Evolutionary conservation across 805 yeast species (phyloP), one percentile per base, ranked within the genome.

Genomic region (Ogataea saltuana): DNA sequence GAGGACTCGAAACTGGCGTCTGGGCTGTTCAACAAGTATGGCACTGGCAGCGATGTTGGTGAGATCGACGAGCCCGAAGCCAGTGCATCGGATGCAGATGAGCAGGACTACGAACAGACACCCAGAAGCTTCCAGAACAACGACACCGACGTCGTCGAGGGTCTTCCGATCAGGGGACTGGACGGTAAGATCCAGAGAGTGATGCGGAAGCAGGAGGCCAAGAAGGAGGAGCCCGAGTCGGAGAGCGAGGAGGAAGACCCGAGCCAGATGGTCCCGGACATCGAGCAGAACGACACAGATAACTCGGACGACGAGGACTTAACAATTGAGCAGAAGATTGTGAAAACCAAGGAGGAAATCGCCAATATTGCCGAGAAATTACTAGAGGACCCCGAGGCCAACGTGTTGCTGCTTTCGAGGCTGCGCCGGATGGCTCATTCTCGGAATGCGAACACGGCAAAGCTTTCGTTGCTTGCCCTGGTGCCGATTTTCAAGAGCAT

Each of bases 321-420:
- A 11, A 55, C 76, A 0, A 78, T 80, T 1, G 67, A 63, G 44
- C 85, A 85, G 59, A 72, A 71, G 42, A 68, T 87, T 19, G 53
- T 73, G 6, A 74, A 77, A 44, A 69, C 85, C 31, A 86, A 89
- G 56, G 97, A 89, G 65, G 87, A 85, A 42, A 77, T 93, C 31
- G 96, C 98, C 0, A 80, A 76, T 15, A 63, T 83, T 37, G 97
- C 95, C 1, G 85, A 87, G 29, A 75, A 76, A 31, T 66, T 91
- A 26, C 80, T 80, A 55, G 95, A 89, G 60, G 87, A 88, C 45
- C 97, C 98, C 6, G 98, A 93, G 62, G 96, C 88, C 56, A 78
- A 90, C 56, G 72, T 84, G 6, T 59, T 76, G 11, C 70, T 80
- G 21, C 68, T 90, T 10, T 74, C 85, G 2, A 78, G 90, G 59